phyloP scores from a whole-genome alignment of 2,329 filamentous ascomycete genomes.

The Colletotrichum kahawae region DNA sequence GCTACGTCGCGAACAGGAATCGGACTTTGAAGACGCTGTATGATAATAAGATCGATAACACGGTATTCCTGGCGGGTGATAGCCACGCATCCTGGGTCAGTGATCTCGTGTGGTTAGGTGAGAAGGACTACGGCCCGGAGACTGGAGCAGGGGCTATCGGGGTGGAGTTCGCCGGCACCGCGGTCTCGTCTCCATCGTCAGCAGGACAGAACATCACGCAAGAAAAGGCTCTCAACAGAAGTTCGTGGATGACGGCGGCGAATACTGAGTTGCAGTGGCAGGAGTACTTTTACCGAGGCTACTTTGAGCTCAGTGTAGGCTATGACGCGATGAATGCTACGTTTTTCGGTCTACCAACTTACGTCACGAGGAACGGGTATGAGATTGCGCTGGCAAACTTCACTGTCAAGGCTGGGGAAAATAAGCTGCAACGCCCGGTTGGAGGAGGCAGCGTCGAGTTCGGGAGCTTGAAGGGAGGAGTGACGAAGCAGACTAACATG shows the following conservation, averaged over 20 bases:
- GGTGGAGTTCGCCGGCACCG: slow-evolving; percentile 70
- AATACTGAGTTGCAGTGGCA: slow-evolving; percentile 76
- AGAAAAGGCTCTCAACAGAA: background rate
- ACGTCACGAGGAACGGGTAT: slow-evolving; percentile 62
- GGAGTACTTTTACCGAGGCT: slow-evolving; percentile 77
- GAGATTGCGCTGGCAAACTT: slow-evolving; percentile 75
- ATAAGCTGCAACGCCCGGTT: slow-evolving; percentile 55
- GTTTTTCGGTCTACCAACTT: slow-evolving; percentile 62
- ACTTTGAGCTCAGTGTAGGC: slow-evolving; percentile 68
- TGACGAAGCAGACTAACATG: slow-evolving; percentile 54
- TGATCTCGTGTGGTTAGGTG: slow-evolving; percentile 64
- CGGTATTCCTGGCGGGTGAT: slow-evolving; percentile 75
- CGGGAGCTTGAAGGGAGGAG: slow-evolving; percentile 58
- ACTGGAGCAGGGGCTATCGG: slow-evolving; percentile 63
- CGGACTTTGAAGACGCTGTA: slow-evolving; percentile 71
- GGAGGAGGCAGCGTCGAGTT: slow-evolving; percentile 52
- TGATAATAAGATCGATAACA: slow-evolving; percentile 72
- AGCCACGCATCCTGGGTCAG: slow-evolving; percentile 71
- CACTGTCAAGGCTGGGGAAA: slow-evolving; percentile 66
- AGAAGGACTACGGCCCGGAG: slow-evolving; percentile 53
- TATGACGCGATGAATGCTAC: slow-evolving; percentile 63
- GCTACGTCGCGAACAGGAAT: slow-evolving; percentile 74
- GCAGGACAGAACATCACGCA: background rate
- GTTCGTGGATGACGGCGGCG: slow-evolving; percentile 23
- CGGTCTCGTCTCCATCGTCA: slow-evolving; percentile 46